Evolutionary conservation across 106 monocot genomes (phyloP).

Genomic region (Narthecium ossifragum): DNA sequence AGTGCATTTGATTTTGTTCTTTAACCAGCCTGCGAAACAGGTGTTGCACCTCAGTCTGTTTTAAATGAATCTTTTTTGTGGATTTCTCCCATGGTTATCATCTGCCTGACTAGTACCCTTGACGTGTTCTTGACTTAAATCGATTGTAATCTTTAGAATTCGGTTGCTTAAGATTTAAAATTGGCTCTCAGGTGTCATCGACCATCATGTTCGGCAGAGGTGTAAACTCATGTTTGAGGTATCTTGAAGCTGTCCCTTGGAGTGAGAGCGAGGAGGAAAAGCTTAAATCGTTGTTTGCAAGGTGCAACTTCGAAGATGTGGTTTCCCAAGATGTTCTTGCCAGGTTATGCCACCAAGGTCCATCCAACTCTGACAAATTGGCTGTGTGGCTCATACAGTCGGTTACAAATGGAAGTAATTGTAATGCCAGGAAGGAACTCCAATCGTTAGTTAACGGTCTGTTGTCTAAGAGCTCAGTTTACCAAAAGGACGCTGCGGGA

Average conservation of each 20-base stretch:
- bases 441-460: conserved; percentile 72
- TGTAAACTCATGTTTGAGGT: conserved; percentile 55
- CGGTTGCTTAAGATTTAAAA: neutral
- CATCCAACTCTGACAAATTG: conserved; percentile 29
- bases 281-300: conserved; percentile 43
- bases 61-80: too few relatives aligned
- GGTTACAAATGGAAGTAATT: conserved; percentile 48
- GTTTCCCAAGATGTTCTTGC: conserved; percentile 41
- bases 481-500: conserved; percentile 51
- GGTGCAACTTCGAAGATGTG: conserved; percentile 34
- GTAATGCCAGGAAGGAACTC: conserved; percentile 54
- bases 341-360: conserved; percentile 35
- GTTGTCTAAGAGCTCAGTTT: conserved; percentile 66
- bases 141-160: neutral
- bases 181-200: conserved; percentile 50
- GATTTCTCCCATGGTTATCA: too few relatives aligned
- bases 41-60: too few relatives aligned
- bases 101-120: neutral
- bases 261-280: conserved; percentile 77
- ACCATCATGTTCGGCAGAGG: conserved; percentile 77
- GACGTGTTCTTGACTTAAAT: neutral
- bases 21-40: too few relatives aligned
- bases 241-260: conserved; percentile 91
- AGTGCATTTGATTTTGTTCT: too few relatives aligned
- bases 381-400: conserved; percentile 58